These are phyloP conservation scores for Amanita subjunquillea DNA, from an alignment of 768 basidiomycete genomes.

Conservation along the genomic window DNA sequence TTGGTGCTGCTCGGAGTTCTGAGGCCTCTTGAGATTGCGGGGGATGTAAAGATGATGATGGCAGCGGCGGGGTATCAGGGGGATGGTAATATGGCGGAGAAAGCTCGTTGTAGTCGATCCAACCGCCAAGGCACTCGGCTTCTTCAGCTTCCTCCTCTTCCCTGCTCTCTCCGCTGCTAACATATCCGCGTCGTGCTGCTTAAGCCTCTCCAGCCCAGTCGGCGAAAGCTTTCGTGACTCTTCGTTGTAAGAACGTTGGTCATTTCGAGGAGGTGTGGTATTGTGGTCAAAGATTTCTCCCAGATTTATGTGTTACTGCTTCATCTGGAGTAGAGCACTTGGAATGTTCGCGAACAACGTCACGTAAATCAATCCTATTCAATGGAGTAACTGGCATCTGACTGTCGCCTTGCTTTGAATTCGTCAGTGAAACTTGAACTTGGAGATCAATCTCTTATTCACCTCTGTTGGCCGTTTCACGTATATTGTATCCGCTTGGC, in stretches of 20 bases:
- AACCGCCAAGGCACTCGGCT: background rate
- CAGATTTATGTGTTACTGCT: too few species aligned
- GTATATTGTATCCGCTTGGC: too few species aligned
- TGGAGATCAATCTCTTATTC: too few species aligned
- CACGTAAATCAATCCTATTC: too few species aligned
- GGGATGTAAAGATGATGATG: background rate
- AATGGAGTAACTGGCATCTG: too few species aligned
- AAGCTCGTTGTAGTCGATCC: background rate
- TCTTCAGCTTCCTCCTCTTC: background rate
- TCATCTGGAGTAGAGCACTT: too few species aligned
- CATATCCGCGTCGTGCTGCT: constrained; percentile 1
- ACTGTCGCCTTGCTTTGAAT: too few species aligned
- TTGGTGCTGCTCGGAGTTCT: background rate
- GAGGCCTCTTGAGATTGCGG: background rate
- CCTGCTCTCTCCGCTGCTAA: background rate
- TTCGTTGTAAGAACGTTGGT: background rate
- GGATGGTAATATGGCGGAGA: background rate
- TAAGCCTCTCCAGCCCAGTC: background rate
- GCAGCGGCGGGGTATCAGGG: background rate
- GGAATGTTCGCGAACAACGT: too few species aligned
- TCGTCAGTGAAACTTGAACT: too few species aligned
- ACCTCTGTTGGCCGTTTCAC: too few species aligned
- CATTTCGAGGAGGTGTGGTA: too few species aligned
- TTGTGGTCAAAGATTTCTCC: too few species aligned
- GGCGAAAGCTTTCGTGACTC: background rate